Base-by-base conservation (phyloP, 192 early-diverging fungal genomes). In the Powellomyces hirtus region DNA sequence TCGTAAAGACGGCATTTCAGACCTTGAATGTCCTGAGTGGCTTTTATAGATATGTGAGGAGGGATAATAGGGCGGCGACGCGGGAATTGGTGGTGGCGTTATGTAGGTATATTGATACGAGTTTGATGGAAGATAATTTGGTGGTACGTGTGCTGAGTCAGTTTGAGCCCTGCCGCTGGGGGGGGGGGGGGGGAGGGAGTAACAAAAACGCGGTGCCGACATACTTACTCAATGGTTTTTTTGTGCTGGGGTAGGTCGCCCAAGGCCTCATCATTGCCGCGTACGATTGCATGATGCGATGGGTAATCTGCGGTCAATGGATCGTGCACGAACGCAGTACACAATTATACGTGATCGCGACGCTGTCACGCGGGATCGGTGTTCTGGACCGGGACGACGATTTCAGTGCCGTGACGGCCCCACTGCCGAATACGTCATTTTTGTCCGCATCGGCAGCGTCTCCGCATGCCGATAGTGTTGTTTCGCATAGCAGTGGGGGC, bases 251-350 rank as follows among this genome's bases (percentile, higher is more conserved):
- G 40, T 60, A 89, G 79, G 49, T 79, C 1, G 75, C 75, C 20
- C 86, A 89, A 38, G 70, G 68, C 2, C 62, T 90, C 24, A 88
- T 92, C 68, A 86, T 89, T 0, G 75, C 75, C 70, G 87, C 89
- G 0, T 92, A 90, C 62, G 90, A 94, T 57, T 84, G 83, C 60
- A 82, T 92, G 78, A 79, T 88, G 29, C 83, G 83, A 38, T 94
- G 92, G 90, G 81, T 86, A 7, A 62, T 92, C 20, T 67, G 84
- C 33, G 90, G 89, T 8, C 78, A 89, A 35, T 93, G 91, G 91
- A 91, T 94, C 38, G 74, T 85, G 1, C 81, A 85, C 55, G 91
- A 94, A 55, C 81, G 74, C 45, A 86, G 89, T 37, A 90, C 86
- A 53, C 80, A 86, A 36, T 75, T 77, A 27, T 82, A 81, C 11